Evolutionary conservation across 2,329 filamentous ascomycete species (phyloP).

Genomic region (Aspergillus sclerotialis): DNA sequence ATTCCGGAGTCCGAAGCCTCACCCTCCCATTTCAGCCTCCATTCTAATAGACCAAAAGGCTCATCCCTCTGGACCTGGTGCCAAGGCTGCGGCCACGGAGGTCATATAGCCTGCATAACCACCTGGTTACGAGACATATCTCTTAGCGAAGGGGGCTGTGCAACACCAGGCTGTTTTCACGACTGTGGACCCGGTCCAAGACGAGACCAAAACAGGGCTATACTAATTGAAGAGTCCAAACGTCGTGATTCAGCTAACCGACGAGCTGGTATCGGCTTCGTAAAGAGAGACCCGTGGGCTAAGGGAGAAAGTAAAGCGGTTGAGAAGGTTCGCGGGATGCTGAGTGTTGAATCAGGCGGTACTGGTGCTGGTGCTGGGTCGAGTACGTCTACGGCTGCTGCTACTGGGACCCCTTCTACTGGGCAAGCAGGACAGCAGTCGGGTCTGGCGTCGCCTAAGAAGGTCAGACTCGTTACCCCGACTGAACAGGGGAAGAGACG

Average conservation of each 20-base stretch:
- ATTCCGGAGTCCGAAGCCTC: slow-evolving; percentile 18
- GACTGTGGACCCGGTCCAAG: slow-evolving; percentile 49
- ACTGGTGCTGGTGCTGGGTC: slow-evolving; percentile 12
- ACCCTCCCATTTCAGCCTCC: too few relatives aligned
- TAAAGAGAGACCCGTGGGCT: slow-evolving; percentile 39
- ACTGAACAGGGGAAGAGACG: slow-evolving; percentile 31
- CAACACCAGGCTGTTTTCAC: slow-evolving; percentile 53
- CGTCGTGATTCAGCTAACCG: slow-evolving; percentile 25
- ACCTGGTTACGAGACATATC: slow-evolving; percentile 48
- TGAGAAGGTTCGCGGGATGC: slow-evolving; percentile 38
- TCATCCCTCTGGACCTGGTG: slow-evolving; percentile 50
- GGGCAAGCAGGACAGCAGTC: slow-evolving; percentile 19
- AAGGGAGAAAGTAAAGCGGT: slow-evolving; percentile 41
- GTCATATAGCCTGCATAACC: slow-evolving; percentile 51
- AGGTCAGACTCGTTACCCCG: slow-evolving; percentile 39
- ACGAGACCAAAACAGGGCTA: slow-evolving; percentile 32
- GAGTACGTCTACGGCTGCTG: slow-evolving; percentile 13
- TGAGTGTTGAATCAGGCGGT: slow-evolving; percentile 25
- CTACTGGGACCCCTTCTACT: slow-evolving; percentile 13
- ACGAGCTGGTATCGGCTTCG: slow-evolving; percentile 26
- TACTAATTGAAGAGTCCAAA: slow-evolving; percentile 24
- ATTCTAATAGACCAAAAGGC: slow-evolving; percentile 26
- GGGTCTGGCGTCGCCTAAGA: slow-evolving; percentile 35
- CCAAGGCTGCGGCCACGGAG: slow-evolving; percentile 54
- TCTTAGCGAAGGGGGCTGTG: slow-evolving; percentile 49